Base-by-base conservation (phyloP, 202 grass and related monocot species). In the Saccharum hybrid region DNA sequence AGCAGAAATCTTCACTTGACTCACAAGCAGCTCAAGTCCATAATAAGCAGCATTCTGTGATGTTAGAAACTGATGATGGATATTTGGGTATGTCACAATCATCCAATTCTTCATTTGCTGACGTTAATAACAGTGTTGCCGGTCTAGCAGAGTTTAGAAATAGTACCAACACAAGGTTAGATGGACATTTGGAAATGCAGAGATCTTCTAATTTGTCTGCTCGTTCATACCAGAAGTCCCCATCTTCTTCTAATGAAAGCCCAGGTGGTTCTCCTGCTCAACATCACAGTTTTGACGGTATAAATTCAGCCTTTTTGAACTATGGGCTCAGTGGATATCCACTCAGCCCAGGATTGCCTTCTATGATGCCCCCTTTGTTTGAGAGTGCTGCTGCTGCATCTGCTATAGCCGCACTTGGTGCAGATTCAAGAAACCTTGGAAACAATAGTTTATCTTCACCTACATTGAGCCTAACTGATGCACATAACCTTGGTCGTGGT, bases 261-360 rank as follows among this genome's bases (percentile, higher is more conserved):
- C 77, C 87, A 30, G 92, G 86, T 79, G 79, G 86, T 75, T 91
- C 94, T 80, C 86, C 90, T 78, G 85, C 81, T 72, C 92, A 90
- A 69, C 86, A 92, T 85, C 91, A 94, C 68, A 97, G 88, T 79
- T 57, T 82, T 84, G 94, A 92, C 2, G 39, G 39, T 75, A 43
- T 84, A 69, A 92, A 92, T 80, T 40, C 86, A 19, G 66, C 94
- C 41, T 94, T 89, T 89, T 80, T 82, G 41, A 86, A 86, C 56
- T 94, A 90, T 94, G 91, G 91, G 22, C 68, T 90, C 23, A 65
- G 52, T 57, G 86, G 88, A 63, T 92, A 90, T 83, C 72, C 90
- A 85, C 60, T 81, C n/a, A 94, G 75, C 80, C 79, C 82, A 19
- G 59, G 75, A 51, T 78, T 97, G 63, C 81, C 88, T 54, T 89